phyloP scores from a whole-genome alignment of 169 alveolate species.

The Cryptosporidium tyzzeri region DNA sequence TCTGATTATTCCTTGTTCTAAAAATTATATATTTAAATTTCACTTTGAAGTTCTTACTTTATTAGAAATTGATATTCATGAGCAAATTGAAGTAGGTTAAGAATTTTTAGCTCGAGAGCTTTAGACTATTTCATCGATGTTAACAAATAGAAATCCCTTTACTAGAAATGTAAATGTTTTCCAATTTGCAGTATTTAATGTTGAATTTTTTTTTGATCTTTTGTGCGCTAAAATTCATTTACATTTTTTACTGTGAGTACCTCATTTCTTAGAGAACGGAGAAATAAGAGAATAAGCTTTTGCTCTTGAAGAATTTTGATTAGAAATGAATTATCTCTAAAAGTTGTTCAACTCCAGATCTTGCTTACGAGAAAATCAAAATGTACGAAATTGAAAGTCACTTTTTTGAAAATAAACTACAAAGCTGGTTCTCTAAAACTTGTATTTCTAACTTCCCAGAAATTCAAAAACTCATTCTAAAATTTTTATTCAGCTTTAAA shows the following conservation, averaged over 20 bases:
- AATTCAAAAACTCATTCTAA: constrained; percentile 47
- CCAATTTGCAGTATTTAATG: not conserved
- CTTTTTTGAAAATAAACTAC: constrained; percentile 2
- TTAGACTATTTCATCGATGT: not conserved
- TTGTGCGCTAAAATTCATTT: constrained; percentile 18
- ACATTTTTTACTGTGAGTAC: not conserved
- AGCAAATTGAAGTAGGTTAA: not conserved
- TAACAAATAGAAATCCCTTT: not conserved
- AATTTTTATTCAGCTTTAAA: constrained; percentile 37
- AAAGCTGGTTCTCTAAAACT: constrained; percentile 45
- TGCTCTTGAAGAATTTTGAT: not conserved
- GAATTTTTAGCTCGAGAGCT: not conserved
- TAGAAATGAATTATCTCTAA: constrained; percentile 1
- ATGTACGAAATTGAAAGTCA: not conserved
- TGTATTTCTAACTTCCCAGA: constrained; percentile 2
- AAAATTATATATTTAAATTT: not conserved
- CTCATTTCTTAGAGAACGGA: not conserved
- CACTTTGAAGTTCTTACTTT: not conserved
- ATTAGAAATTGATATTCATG: not conserved
- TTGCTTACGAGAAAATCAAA: not conserved
- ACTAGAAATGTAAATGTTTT: not conserved
- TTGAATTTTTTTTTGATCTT: not conserved
- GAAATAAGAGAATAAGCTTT: not conserved
- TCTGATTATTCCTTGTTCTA: not conserved
- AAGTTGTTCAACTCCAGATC: not conserved